Evolutionary conservation across 1,284 basidiomycete species (phyloP).

Genomic region (Pyrrhoderma noxium): DNA sequence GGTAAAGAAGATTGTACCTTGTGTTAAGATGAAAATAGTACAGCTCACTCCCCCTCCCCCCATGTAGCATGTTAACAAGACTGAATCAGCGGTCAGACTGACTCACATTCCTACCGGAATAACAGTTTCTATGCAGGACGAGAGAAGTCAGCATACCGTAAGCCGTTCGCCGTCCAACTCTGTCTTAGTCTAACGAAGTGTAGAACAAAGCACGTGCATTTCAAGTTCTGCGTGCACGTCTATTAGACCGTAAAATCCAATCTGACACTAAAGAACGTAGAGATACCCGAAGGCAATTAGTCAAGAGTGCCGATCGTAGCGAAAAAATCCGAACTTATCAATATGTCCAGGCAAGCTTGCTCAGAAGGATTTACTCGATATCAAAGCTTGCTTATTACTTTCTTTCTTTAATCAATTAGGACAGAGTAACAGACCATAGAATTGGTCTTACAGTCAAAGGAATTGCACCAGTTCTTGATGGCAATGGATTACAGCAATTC

Average conservation of each 20-base stretch:
- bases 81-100: slow-evolving; percentile 95
- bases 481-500: slow-evolving; percentile 61
- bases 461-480: slow-evolving; percentile 70
- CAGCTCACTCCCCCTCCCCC: too few relatives aligned
- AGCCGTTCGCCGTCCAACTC: slow-evolving; percentile 15
- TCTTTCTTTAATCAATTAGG: slow-evolving; percentile 36
- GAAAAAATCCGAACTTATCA: slow-evolving; percentile 95
- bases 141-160: slow-evolving; percentile 91
- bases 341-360: slow-evolving; percentile 60
- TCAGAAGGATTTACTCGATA: background rate
- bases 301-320: slow-evolving; percentile 75
- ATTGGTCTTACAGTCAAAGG: slow-evolving; percentile 75
- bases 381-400: background rate
- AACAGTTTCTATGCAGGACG: slow-evolving; percentile 97
- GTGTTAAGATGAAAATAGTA: too few relatives aligned
- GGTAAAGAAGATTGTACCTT: slow-evolving; percentile 31
- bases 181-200: background rate
- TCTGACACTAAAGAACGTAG: slow-evolving; percentile 66
- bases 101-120: slow-evolving; percentile 93
- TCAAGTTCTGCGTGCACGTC: slow-evolving; percentile 74
- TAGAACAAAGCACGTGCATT: slow-evolving; percentile 87
- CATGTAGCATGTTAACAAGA: slow-evolving; percentile 98
- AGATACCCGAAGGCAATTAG: slow-evolving; percentile 63
- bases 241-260: slow-evolving; percentile 72
- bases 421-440: slow-evolving; percentile 88